Evolutionary conservation across 2,329 filamentous ascomycete genomes (phyloP), one percentile per base, ranked within the genome.

Genomic region (Tolypocladium pustulatum): DNA sequence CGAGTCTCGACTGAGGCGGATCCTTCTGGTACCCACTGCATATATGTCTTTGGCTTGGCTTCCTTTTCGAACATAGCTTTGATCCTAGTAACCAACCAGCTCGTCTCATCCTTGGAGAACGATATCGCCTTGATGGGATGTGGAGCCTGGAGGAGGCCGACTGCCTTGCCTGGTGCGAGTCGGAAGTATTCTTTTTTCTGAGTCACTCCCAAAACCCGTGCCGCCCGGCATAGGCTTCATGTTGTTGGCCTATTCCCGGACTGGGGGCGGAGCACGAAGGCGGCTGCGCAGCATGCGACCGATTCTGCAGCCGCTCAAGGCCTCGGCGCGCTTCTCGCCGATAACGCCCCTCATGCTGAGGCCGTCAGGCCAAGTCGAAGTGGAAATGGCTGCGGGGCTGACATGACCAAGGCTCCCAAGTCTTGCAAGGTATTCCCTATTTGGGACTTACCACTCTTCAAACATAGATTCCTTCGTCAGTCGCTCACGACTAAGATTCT

Each of bases 11-110:
- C 86, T 63, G 85, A 84, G 15, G 80, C 80, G 0, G 87, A 82
- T 2, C 84, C 86, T 43, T 86, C 83, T 7, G 86, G 69, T 17
- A 96, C 89, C 93, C 93, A 97, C 69, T 96, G 91, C 70, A 97
- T 96, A 69, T 85, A 90, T 1, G 91, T 86, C 76, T 95, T 93
- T 46, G 88, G 85, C 65, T 87, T 85, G 22, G 80, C 83, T 61
- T 90, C 88, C 60, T 88, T 88, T 61, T 90, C 87, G 58, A 86
- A 87, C 0, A 73, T 67, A 32, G 70, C 88, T 41, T 79, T 80
- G 60, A 94, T 83, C 61, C 84, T 81, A 1, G 79, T 86, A 54
- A 93, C 81, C 60, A 81, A 79, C 56, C 87, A 87, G 3, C 81
- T 83, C 1, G 75, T 70, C 55, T 81, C 75, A 63, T 91, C 87